Base-by-base conservation (phyloP, 2,329 filamentous ascomycete species). In the Colletotrichum truncatum region DNA sequence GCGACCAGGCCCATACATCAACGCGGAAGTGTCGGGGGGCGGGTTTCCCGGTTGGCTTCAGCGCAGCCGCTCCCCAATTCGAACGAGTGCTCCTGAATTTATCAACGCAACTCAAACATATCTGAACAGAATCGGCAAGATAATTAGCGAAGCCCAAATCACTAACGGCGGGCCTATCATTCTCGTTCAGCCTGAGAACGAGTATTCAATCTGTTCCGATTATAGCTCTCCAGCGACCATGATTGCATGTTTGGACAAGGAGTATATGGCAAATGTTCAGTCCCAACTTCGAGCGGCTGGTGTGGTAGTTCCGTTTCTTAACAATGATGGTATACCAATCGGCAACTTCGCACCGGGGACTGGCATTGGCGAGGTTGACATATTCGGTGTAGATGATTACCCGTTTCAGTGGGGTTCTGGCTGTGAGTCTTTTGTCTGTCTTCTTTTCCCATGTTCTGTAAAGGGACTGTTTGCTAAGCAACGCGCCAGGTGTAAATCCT, bases 31-130 rank as follows among this genome's bases (percentile, higher is more conserved):
- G 1, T 85, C 84, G 14, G 90, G 90, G 6, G 91, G 91, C 67
- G 91, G 91, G 0, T 93, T 90, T 67, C 91, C 91, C 0, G 91
- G 90, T 6, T 93, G 91, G 91, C 75, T 93, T 6, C 87, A 90
- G 73, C 81, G 89, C 12, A 76, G n/a, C n/a, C n/a, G 0, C 93
- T 90, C 67, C 91, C 91, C 0, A 91, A 90, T 6, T 93, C 91
- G 91, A 75, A 92, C 6, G 87, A 90, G 73, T 81, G 89, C 12
- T 76, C 75, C 82, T 4, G 84, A 80, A 8, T 92, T 84, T 70
- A 74, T 91, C 11, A 78, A 85, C 28, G 84, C 90, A 1, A 92
- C 89, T 81, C 89, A 65, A 85, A 86, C 79, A 82, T 49, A 73
- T 71, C 4, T 68, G 70, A 1, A 14, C n/a, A 43, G 28, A 23